phyloP scores from a whole-genome alignment of 2,329 filamentous ascomycete genomes.

The Colletotrichum sp. region DNA sequence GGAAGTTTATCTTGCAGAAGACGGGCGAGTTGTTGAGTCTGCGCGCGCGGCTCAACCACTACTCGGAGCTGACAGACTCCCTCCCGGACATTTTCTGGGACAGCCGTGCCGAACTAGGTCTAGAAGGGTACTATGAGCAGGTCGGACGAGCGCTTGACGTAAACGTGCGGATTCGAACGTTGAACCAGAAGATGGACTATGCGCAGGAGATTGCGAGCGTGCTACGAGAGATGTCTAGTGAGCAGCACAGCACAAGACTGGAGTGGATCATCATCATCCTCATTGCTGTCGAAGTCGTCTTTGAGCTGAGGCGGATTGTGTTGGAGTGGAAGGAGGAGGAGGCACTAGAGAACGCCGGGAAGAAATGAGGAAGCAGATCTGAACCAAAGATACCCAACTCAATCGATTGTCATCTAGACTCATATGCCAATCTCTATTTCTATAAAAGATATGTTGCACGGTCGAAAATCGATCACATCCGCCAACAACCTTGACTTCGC shows the following conservation, averaged over 20 bases:
- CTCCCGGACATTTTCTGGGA: constrained; percentile 98
- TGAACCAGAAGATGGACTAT: constrained; percentile 99
- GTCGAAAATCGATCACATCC: neutral
- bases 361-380: neutral
- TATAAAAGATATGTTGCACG: neutral
- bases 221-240: constrained; percentile 84
- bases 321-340: constrained; percentile 60
- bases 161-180: constrained; percentile 83
- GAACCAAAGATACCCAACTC: neutral
- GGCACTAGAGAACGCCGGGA: constrained; percentile 18
- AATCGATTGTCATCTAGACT: neutral
- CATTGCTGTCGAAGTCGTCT: constrained; percentile 89
- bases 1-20: constrained; percentile 86
- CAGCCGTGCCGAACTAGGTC: constrained; percentile 81
- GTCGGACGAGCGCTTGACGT: constrained; percentile 91
- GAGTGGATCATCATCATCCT: constrained; percentile 97
- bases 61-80: constrained; percentile 94
- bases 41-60: constrained; percentile 92
- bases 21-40: constrained; percentile 91
- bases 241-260: constrained; percentile 85
- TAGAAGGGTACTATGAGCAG: constrained; percentile 95
- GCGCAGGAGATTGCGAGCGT: constrained; percentile 94
- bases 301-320: constrained; percentile 79
- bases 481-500: neutral
- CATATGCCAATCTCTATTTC: neutral